Evolutionary conservation across 2,329 filamentous ascomycete genomes (phyloP).

Genomic region (Pseudovirgaria hyperparasitica): DNA sequence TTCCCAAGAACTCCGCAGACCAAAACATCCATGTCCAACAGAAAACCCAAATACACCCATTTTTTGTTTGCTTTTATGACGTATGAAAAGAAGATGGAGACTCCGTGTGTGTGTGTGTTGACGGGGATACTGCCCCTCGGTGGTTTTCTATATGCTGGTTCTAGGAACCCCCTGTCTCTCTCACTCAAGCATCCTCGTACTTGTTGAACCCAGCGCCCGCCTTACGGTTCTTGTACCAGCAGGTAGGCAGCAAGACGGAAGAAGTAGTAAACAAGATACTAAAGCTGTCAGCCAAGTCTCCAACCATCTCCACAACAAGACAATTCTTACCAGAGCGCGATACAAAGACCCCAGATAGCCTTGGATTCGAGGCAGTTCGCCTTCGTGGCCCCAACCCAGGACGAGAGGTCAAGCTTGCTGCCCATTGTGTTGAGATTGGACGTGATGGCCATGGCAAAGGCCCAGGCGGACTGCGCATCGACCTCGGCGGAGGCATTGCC

Average conservation of each 20-base stretch:
- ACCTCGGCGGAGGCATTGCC: slow-evolving; percentile 32
- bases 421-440: slow-evolving; percentile 38
- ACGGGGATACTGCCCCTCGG: too few relatives aligned
- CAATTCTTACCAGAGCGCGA: slow-evolving; percentile 53
- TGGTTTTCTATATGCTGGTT: too few relatives aligned
- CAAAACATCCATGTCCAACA: too few relatives aligned
- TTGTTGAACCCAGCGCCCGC: slow-evolving; percentile 21
- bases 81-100: too few relatives aligned
- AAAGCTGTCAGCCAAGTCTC: slow-evolving; percentile 6
- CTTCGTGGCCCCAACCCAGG: slow-evolving; percentile 48
- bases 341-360: slow-evolving; percentile 74
- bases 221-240: slow-evolving; percentile 38
- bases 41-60: too few relatives aligned
- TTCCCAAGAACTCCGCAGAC: too few relatives aligned
- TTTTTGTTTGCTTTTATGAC: too few relatives aligned
- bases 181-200: too few relatives aligned
- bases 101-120: too few relatives aligned
- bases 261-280: slow-evolving; percentile 35
- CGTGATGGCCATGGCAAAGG: slow-evolving; percentile 40
- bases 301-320: not conserved
- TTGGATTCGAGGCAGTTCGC: slow-evolving; percentile 73
- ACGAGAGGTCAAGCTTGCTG: slow-evolving; percentile 35
- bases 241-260: slow-evolving; percentile 30
- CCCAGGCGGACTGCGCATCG: slow-evolving; percentile 35
- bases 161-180: too few relatives aligned